Conservation (phyloP, 495 filamentous ascomycete genomes). For the Thermothielavioides terrestris region DNA sequence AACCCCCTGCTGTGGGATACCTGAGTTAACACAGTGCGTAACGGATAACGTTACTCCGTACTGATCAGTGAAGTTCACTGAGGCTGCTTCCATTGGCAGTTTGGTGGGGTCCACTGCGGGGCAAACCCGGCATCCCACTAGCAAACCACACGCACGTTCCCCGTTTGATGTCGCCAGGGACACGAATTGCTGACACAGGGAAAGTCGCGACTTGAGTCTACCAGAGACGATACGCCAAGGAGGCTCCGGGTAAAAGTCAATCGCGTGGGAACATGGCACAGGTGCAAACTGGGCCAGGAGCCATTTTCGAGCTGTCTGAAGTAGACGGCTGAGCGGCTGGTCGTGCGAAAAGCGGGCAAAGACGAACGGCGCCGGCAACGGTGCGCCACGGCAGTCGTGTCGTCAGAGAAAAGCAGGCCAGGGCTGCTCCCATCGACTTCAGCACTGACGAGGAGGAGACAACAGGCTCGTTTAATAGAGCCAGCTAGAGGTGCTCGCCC, state of each 20-base stretch:
- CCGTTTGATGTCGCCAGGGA: too few species aligned
- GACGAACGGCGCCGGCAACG: not conserved
- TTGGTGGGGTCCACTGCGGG: too few species aligned
- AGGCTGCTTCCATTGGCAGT: too few species aligned
- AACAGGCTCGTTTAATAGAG: slow-evolving; percentile 15
- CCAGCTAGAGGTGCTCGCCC: slow-evolving; percentile 17
- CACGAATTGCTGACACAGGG: too few species aligned
- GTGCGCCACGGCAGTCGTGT: not conserved
- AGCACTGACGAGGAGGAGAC: not conserved
- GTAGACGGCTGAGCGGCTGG: slow-evolving; percentile 15
- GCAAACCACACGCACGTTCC: too few species aligned
- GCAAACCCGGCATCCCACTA: too few species aligned
- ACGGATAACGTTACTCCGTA: too few species aligned
- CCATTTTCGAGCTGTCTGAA: slow-evolving; percentile 28
- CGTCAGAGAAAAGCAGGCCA: slow-evolving; percentile 10
- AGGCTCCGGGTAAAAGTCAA: not conserved
- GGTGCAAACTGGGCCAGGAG: slow-evolving; percentile 23
- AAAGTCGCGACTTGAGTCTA: too few species aligned
- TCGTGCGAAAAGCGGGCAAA: not conserved
- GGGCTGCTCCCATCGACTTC: not conserved
- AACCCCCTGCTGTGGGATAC: too few species aligned
- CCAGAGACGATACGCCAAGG: not conserved
- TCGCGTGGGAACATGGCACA: slow-evolving; percentile 11
- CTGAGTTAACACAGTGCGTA: too few species aligned
- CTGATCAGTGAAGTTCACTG: too few species aligned